Evolutionary conservation across 805 yeast genomes (phyloP), one percentile per base, ranked within the genome.

Genomic region (Candida vartiovaarae): DNA sequence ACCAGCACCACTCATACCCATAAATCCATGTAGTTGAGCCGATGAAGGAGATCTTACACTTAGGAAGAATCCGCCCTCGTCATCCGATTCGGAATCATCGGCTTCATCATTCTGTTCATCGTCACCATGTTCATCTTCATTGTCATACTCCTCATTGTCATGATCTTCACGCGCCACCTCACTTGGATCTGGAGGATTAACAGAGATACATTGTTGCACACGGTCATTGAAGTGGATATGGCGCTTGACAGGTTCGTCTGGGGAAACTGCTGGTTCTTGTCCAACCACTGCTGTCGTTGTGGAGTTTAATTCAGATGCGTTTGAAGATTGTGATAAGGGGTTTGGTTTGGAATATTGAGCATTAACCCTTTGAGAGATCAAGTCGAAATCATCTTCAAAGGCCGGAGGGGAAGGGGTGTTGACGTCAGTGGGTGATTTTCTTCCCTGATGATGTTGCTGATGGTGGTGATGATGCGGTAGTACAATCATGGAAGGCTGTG

Each of bases 171-270:
- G 45, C 23, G 44, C 38, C n/a, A 52, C 54, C 10, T 53, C 55
- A 5, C 50, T 55, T 3, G 51, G 38, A 20, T 48, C 54, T 20
- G 56, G 59, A 24, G 50, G 46, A 29, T 55, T 52, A 39, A 90
- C 60, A 0, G 95, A 90, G 49, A 86, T 80, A 63, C 99, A 93
- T 63, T 93, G 99, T 61, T 88, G 90, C 30, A 93, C 99, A 42
- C 89, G 79, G 60, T 88, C 95, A 61, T 84, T 93, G 66, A 93
- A 93, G 64, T 90, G 98, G 48, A 93, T 90, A 54, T 77, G 95
- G 48, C 95, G 76, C 25, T 46, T 46, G 4, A 24, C 30, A 11
- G 50, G 47, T 7, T 35, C 10, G 8, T 35, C 30, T 20, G 30
- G 27, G n/a, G 25, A 15, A 6, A 15, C 23, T 10, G 9, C n/a